Percentiles rank a stretch among this genome's conserved stretches.
Evolutionary conservation across 345 rosid genomes (phyloP).

Genomic region (Hypericum perforatum): DNA sequence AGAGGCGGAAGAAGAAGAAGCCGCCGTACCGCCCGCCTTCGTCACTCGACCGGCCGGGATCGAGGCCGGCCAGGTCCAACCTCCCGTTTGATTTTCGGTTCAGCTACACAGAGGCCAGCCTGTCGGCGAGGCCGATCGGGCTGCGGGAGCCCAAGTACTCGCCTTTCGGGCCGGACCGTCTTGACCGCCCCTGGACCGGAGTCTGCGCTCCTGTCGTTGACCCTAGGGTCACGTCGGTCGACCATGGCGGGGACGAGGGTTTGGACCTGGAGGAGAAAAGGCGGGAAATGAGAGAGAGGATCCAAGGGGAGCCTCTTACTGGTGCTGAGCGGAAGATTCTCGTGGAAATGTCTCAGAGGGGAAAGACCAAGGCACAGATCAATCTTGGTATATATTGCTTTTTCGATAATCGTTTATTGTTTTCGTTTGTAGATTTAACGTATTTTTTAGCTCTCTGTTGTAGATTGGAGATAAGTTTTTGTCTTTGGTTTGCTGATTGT

Average conservation of each 20-base stretch:
- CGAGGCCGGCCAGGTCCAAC: slow-evolving; percentile 40
- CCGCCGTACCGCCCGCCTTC: slow-evolving; percentile 81
- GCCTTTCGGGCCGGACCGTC: slow-evolving; percentile 76
- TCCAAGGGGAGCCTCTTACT: slow-evolving; percentile 57
- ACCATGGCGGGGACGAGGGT: slow-evolving; percentile 39
- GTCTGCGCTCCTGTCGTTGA: slow-evolving; percentile 78
- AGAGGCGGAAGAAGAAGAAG: slow-evolving; percentile 32
- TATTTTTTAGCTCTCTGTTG: neutral
- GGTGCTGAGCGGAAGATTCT: slow-evolving; percentile 72
- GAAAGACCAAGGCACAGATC: slow-evolving; percentile 57
- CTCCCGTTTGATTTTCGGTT: slow-evolving; percentile 78
- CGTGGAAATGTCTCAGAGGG: slow-evolving; percentile 57
- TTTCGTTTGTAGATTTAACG: neutral
- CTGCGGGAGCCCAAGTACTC: slow-evolving; percentile 91
- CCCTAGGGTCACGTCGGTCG: slow-evolving; percentile 49
- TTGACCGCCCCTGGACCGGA: slow-evolving; percentile 80
- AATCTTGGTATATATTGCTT: slow-evolving; percentile 42
- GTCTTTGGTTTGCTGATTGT: slow-evolving; percentile 1
- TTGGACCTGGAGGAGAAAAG: slow-evolving; percentile 72
- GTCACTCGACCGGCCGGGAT: slow-evolving; percentile 45
- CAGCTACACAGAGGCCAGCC: slow-evolving; percentile 82
- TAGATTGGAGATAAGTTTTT: neutral
- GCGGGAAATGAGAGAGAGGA: slow-evolving; percentile 38
- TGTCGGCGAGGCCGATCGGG: slow-evolving; percentile 64
- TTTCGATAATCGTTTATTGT: no score